Evolutionary conservation across 2,329 filamentous ascomycete species (phyloP).

Genomic region (Huntiella savannae): DNA sequence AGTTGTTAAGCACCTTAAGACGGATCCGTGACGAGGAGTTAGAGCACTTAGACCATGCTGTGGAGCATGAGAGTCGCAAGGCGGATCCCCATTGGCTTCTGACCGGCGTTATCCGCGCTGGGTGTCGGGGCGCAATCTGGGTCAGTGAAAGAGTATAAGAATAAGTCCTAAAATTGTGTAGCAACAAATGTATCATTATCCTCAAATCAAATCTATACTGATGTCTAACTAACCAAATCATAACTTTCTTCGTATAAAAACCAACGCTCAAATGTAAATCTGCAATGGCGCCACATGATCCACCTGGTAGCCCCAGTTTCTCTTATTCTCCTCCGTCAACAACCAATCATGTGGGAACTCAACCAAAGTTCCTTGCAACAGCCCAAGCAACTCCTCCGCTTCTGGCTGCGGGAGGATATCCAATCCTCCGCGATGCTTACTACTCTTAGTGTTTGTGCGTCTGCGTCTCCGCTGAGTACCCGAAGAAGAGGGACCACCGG

Average conservation of each 20-base stretch:
- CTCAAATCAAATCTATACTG: too few species aligned
- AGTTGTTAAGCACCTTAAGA: conserved; percentile 54
- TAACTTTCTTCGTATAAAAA: too few species aligned
- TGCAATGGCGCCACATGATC: conserved; percentile 91
- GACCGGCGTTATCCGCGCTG: conserved; percentile 71
- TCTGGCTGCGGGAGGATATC: conserved; percentile 58
- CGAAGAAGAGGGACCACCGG: conserved; percentile 20
- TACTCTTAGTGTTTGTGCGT: conserved; percentile 51
- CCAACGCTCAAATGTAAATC: conserved; percentile 45
- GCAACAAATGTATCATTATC: too few species aligned
- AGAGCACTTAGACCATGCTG: conserved; percentile 88
- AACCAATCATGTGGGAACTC: conserved; percentile 95
- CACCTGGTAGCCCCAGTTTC: conserved; percentile 93
- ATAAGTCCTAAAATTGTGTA: too few species aligned
- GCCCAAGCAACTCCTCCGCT: conserved; percentile 60
- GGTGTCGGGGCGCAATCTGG: conserved; percentile 85
- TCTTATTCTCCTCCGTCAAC: conserved; percentile 71
- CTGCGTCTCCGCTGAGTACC: conserved; percentile 35
- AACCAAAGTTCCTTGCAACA: conserved; percentile 78
- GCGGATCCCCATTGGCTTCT: conserved; percentile 79
- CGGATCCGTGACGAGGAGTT: conserved; percentile 87
- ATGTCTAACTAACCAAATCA: too few species aligned
- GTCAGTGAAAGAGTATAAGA: conserved; percentile 53
- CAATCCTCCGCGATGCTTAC: conserved; percentile 47
- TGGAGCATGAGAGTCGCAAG: conserved; percentile 80